phyloP scores from a whole-genome alignment of 148 eudicot genomes.

The Cornus florida region DNA sequence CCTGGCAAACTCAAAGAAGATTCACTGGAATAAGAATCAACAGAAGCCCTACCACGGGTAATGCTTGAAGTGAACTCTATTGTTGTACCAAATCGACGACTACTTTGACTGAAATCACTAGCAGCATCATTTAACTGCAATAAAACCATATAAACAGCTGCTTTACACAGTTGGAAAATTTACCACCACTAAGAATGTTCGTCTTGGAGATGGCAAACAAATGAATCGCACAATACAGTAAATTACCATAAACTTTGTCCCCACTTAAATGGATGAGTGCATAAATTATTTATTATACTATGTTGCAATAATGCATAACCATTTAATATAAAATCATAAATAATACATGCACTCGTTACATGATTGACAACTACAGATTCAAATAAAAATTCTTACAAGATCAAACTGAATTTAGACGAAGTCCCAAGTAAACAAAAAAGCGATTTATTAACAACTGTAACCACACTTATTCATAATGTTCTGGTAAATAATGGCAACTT shows the following conservation, averaged over 20 bases:
- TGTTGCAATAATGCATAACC: background rate
- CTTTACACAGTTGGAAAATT: slow-evolving; percentile 1
- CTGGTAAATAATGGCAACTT: background rate
- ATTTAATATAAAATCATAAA: too few species aligned
- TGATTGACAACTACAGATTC: background rate
- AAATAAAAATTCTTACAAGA: background rate
- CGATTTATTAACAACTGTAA: background rate
- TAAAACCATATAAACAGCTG: slow-evolving; percentile 4
- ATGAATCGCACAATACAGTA: background rate
- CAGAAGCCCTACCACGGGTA: slow-evolving; percentile 45
- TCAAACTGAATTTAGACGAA: background rate
- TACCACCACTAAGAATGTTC: background rate
- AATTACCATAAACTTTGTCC: background rate
- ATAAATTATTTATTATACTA: too few species aligned
- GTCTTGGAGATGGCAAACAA: slow-evolving; percentile 1
- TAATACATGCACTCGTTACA: background rate
- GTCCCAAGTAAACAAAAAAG: background rate
- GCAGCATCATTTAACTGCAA: slow-evolving; percentile 46
- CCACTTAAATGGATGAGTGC: background rate
- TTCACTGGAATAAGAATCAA: slow-evolving; percentile 34
- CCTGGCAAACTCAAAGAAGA: slow-evolving; percentile 15
- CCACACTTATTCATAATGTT: background rate
- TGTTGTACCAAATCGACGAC: slow-evolving; percentile 42
- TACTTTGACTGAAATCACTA: slow-evolving; percentile 33
- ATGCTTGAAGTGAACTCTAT: slow-evolving; percentile 51